Base-by-base conservation (phyloP, 108 stramenopile species). In the Craspedostauros australis region DNA sequence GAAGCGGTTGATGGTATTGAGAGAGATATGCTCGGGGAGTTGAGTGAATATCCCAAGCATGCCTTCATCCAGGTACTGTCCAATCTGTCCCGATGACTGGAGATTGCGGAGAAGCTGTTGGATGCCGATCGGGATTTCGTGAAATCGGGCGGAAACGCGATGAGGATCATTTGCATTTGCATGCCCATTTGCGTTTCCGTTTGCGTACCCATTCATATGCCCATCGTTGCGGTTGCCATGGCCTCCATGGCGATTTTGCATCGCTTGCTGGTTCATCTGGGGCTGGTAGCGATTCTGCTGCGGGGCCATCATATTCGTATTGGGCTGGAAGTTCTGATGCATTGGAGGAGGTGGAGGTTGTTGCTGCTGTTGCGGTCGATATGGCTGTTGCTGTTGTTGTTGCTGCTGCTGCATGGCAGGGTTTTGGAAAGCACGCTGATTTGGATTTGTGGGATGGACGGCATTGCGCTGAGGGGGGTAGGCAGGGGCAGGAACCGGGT, bases 31-130 rank as follows among this genome's bases (percentile, higher is more conserved):
- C 52, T 89, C 87, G 1, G 87, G 83, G 4, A 89, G 53, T 34
- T 77, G 73, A 54, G 73, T 70, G 19, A 89, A 61, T 81, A 89
- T 85, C 6, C 70, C 81, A 23, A 77, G 57, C 30, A 89, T 77
- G 7, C 70, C 68, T 21, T 64, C 67, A 46, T 89, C 87, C 32
- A 84, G 57, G 6, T 69, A 50, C 25, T 62, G 50, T 23, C 83
- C 75, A 26, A 89, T 60, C 31, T 82, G 77, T n/a, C 83, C 80
- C 46, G 81, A 77, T 4, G 72, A 54, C 41, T 77, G 76, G 38
- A 89, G 73, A 57, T 80, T 82, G 71, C 82, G 44, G 11, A 89
- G 41, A 4, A 70, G 70, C 25, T 76, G 78, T 34, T 85, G 83
- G 1, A 89, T 79, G 23, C 53, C 56, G 15, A 56, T 50, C 16